Base-by-base conservation (phyloP, 1,284 basidiomycete genomes). In the Flammula alnicola region DNA sequence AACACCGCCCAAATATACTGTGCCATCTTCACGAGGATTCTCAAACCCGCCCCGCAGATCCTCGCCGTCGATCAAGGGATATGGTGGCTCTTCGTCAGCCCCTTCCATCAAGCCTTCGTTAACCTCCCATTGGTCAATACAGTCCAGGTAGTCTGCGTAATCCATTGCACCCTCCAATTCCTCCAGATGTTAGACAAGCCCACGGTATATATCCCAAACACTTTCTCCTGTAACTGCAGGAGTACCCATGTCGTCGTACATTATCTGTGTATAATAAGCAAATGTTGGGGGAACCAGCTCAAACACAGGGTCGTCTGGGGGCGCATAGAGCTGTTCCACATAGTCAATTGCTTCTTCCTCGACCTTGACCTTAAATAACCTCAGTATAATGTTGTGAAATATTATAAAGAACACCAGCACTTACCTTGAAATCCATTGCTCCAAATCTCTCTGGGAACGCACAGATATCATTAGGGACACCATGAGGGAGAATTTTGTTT, bases 401-500 rank as follows among this genome's bases (percentile, higher is more conserved):
- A 25, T 11, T 3, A 32, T 27, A 22, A 4, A 5, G 4, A 29
- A 43, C 16, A 30, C 12, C 12, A 17, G 2, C n/a, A 16, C 39
- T 9, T 37, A 59, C 58, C 55, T 64, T 65, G 41, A 64, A 67
- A 36, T 66, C 55, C 2, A 49, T 16, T 3, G 46, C 33, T 10
- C 52, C 54, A 46, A 43, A 69, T 8, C 35, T 38, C 3, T 62
- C 49, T 4, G 65, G 66, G 35, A 59, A 56, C 7, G 23, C 26
- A 27, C 31, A 36, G 5, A 71, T 68, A 4, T 63, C 30, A 37
- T 63, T 52, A 1, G 66, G 66, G 27, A 64, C 57, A 1, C 67
- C 65, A 43, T 68, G 67, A 0, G 65, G 68, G 1, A 69, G 51
- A 6, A 65, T 35, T 30, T 66, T 68, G 44, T 63, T 50, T 6